phyloP scores from a whole-genome alignment of 306 rosid genomes.

The Cyclanthera cordifolia region DNA sequence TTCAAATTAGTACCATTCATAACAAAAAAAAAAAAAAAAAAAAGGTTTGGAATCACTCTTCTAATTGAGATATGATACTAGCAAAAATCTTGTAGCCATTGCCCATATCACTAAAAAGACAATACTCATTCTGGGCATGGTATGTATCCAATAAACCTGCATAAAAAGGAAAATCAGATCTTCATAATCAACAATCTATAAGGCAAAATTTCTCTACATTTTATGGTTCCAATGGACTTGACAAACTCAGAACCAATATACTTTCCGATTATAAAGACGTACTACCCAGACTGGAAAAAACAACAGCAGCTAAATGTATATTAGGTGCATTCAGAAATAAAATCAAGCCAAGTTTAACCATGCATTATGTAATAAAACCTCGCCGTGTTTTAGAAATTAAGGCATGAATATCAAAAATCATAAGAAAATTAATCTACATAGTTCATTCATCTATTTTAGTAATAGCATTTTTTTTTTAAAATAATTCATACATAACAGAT shows the following conservation, averaged over 20 bases:
- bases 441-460: too few species aligned
- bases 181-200: background rate
- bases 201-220: background rate
- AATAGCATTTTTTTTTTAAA: too few species aligned
- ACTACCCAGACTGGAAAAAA: background rate
- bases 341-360: background rate
- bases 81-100: conserved; percentile 70
- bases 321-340: background rate
- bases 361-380: background rate
- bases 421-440: too few species aligned
- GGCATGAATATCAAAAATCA: conserved; percentile 8
- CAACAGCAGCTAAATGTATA: background rate
- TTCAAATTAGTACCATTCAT: too few species aligned
- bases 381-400: background rate
- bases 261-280: background rate
- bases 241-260: background rate
- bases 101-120: conserved; percentile 65
- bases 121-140: conserved; percentile 91
- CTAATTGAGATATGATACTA: conserved; percentile 57
- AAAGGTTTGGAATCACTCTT: conserved; percentile 21
- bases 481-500: too few species aligned
- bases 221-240: background rate
- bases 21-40: background rate
- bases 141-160: conserved; percentile 78
- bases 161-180: conserved; percentile 17